Evolutionary conservation across 306 rosid species (phyloP), one percentile per base, ranked within the genome.

Genomic region (Sicyos baderoa): DNA sequence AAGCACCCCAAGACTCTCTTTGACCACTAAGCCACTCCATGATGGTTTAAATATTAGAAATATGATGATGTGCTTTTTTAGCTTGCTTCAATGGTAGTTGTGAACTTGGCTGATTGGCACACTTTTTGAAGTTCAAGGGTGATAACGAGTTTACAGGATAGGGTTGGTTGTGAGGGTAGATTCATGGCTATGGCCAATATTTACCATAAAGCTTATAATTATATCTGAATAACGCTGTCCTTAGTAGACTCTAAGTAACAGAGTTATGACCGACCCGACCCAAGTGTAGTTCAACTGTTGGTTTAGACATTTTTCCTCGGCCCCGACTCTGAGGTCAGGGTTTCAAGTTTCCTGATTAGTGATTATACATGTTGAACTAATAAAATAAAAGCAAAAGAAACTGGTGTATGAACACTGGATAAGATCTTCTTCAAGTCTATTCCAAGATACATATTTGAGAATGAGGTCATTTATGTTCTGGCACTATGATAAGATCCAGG

Each of bases 41-140:
- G n/a, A n/a, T n/a, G n/a, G n/a, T n/a, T n/a, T 64, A 12, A 64
- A 42, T 47, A 23, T 66, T 14, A 23, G 22, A 25, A 1, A 22
- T 67, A 49, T 4, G 72, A 40, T 67, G 56, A 23, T 5, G 19
- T 37, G 22, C 16, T 25, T 60, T 21, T 14, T 40, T 40, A 15
- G 44, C 22, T 66, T 66, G 22, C 40, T 66, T 48, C 44, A 23
- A 45, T 48, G 56, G 71, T 48, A 7, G 71, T 19, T 37, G 18
- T 47, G 71, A 22, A 66, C 55, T 23, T 44, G 54, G 9, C 22
- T 21, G 54, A 44, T 65, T 1, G 35, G 21, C 54, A 7, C 11
- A 42, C 27, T 21, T 18, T 19, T 15, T 21, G 54, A 6, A 7
- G 6, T 44, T 14, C 13, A 9, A 35, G 40, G 52, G 54, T 3